phyloP scores from a whole-genome alignment of 1,139 yeast genomes.

The Kurtzmaniella quercitrusa region DNA sequence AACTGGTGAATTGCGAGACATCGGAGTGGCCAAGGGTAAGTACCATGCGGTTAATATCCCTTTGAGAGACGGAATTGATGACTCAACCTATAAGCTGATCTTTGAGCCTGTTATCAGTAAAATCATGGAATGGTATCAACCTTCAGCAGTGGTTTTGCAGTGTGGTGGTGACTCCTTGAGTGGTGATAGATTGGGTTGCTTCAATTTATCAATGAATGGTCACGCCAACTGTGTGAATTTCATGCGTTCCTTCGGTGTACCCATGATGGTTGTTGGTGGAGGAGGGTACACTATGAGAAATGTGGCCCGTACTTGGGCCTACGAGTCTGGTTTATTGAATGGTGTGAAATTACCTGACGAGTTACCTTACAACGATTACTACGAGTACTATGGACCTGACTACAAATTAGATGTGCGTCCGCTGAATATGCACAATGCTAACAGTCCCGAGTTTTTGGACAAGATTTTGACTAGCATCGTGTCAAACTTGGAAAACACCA shows the following conservation, averaged over 20 bases:
- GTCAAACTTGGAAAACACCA: constrained; percentile 77
- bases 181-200: constrained; percentile 89
- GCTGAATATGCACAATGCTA: constrained; percentile 94
- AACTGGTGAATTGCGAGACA: constrained; percentile 86
- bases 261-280: constrained; percentile 91
- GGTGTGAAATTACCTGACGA: constrained; percentile 76
- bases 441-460: constrained; percentile 87
- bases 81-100: constrained; percentile 76
- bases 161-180: constrained; percentile 93
- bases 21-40: constrained; percentile 87
- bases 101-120: constrained; percentile 83
- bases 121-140: constrained; percentile 91
- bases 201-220: constrained; percentile 86
- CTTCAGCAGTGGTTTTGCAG: constrained; percentile 86
- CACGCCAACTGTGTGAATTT: constrained; percentile 94
- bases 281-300: constrained; percentile 98
- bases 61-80: constrained; percentile 88
- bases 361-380: constrained; percentile 92
- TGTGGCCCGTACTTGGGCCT: constrained; percentile 95
- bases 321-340: constrained; percentile 84
- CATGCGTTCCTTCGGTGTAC: constrained; percentile 82
- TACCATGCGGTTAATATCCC: constrained; percentile 87
- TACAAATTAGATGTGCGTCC: constrained; percentile 91
- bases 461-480: constrained; percentile 77
- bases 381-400: constrained; percentile 96